Base-by-base conservation (phyloP, 163 green algal genomes). In the Prototheca wickerhamii region DNA sequence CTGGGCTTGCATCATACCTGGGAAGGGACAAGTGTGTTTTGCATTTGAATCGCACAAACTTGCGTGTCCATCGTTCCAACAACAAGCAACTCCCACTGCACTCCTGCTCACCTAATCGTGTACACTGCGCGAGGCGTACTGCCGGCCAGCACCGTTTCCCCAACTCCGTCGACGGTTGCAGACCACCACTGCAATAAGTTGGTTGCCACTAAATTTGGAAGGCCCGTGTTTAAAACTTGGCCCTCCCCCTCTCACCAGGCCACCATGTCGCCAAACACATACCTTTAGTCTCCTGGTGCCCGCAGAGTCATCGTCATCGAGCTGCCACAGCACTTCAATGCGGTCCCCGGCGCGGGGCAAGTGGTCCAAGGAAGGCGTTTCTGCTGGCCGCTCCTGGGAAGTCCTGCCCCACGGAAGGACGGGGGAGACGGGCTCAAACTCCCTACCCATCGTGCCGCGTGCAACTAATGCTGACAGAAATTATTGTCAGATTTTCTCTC, bases 111-210 rank as follows among this genome's bases (percentile, higher is more conserved):
- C 46, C 46, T 54, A 6, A 54, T 12, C 15, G 46, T 54, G 46
- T 54, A 18, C 46, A 54, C 20, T 12, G 46, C 15, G 6, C 23
- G 15, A 25, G 18, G 15, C 46, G 23, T 28, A 18, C 46, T 18
- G 20, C 26, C 0, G 12, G 10, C 15, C 18, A 28, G n/a, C 46
- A 12, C 23, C 6, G 46, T 28, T 54, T n/a, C n/a, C n/a, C 20
- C 46, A 28, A 54, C 46, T 12, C 23, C 26, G 5, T 54, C 46
- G 12, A 54, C 46, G 5, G 46, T 54, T 12, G 46, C 46, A 12
- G 46, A 18, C 46, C 46, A 54, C 46, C 46, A 54, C 46, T 54
- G 46, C 46, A 54, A 5, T 21, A n/a, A n/a, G n/a, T n/a, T n/a
- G n/a, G n/a, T n/a, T n/a, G n/a, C n/a, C n/a, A n/a, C n/a, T n/a